Percentiles rank a stretch among this genome's conserved stretches.
Conservation (phyloP, 2,329 filamentous ascomycete genomes). For the Ceratocystis albifundus region DNA sequence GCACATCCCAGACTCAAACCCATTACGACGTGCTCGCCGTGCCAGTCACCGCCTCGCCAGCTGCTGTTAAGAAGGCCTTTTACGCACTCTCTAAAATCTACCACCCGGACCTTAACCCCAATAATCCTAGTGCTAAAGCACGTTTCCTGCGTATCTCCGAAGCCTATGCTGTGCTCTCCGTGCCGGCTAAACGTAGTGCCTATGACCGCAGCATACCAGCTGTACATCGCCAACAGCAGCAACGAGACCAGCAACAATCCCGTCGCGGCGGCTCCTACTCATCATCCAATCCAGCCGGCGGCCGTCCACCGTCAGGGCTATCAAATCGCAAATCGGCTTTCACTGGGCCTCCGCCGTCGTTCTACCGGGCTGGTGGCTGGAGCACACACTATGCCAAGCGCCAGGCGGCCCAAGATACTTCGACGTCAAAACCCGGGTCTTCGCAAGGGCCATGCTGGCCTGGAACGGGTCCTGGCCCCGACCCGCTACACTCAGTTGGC, state of each 20-base stretch:
- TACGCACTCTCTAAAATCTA: conserved; percentile 82
- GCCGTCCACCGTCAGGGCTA: conserved; percentile 68
- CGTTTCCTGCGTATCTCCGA: conserved; percentile 77
- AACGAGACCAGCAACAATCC: conserved; percentile 25
- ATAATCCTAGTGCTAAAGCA: conserved; percentile 57
- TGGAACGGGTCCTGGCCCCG: conserved; percentile 49
- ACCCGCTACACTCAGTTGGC: conserved; percentile 37
- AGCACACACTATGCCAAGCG: conserved; percentile 52
- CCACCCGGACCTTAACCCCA: conserved; percentile 82
- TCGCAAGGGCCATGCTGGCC: conserved; percentile 7
- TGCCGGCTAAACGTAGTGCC: conserved; percentile 57
- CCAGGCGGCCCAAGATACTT: conserved; percentile 40
- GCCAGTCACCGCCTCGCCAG: conserved; percentile 53
- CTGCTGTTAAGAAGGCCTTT: conserved; percentile 87
- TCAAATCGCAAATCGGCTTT: conserved; percentile 65
- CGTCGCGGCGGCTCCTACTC: conserved; percentile 39
- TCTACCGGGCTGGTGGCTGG: conserved; percentile 74
- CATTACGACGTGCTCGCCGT: conserved; percentile 78
- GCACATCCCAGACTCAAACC: conserved; percentile 32
- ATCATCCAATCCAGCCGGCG: conserved; percentile 53
- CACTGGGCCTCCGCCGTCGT: conserved; percentile 76
- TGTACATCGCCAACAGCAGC: conserved; percentile 29
- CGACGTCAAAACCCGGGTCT: conserved; percentile 26
- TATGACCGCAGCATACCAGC: conserved; percentile 57
- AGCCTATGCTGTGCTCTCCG: conserved; percentile 67